Conservation (phyloP, 2,329 filamentous ascomycete genomes). For the Ophiostoma sp. region DNA sequence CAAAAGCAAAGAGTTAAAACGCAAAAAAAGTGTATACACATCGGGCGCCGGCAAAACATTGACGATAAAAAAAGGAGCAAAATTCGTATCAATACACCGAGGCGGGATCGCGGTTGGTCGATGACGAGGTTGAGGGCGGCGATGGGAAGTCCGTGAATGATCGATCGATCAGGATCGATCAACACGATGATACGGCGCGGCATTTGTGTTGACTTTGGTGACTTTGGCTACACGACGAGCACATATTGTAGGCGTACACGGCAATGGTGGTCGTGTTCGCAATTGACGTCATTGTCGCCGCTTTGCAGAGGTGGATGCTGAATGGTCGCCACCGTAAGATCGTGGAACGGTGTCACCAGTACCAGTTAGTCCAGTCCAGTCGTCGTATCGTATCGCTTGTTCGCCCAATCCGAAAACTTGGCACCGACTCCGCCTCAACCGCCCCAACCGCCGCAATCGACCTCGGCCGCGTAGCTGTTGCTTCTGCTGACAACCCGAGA, state of each 20-base stretch:
- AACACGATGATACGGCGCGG: not conserved
- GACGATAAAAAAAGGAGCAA: not conserved
- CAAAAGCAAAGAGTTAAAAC: not conserved
- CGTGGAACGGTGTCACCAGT: not conserved
- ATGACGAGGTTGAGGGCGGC: not conserved
- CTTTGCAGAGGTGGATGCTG: not conserved
- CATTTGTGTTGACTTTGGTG: not conserved
- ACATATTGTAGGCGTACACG: not conserved
- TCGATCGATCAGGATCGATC: not conserved
- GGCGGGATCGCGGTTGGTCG: not conserved
- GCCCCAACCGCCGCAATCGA: not conserved
- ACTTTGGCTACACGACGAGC: not conserved
- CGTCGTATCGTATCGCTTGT: not conserved
- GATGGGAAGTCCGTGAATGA: not conserved
- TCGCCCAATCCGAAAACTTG: not conserved
- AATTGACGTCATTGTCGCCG: constrained; percentile 5
- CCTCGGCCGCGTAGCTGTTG: not conserved
- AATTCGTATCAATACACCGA: not conserved
- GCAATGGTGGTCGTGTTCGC: not conserved
- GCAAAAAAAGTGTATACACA: not conserved
- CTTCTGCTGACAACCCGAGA: not conserved
- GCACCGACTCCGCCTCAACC: not conserved
- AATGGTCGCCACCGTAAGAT: constrained; percentile 13
- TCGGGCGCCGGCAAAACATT: not conserved
- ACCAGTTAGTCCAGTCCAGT: not conserved